Base-by-base conservation (phyloP, 495 filamentous ascomycete genomes). In the Penicillium mononematosum region DNA sequence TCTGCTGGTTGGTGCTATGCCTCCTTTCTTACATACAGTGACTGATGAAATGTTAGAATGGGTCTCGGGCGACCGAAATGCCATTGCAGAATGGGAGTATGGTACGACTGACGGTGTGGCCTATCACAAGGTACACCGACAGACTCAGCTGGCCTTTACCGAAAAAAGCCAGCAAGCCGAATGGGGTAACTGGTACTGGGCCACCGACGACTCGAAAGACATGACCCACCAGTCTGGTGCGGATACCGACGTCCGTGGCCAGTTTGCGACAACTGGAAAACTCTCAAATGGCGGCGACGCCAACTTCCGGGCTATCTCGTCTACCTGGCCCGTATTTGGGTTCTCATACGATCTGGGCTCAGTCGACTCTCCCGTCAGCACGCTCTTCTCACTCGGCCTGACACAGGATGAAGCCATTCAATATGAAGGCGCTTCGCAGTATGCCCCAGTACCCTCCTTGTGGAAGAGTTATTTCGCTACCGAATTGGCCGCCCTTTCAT, bases 101-200 rank as follows among this genome's bases (percentile, higher is more conserved):
- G 80, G 76, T 53, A 73, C 71, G 27, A 69, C 68, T 19, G 58
- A 69, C 5, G 72, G 64, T 7, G 63, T 85, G 32, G 75, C 79
- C 8, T 85, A 83, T 61, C 81, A 85, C 56, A 74, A 74, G 44
- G 65, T 87, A 34, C 78, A 78, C 58, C 74, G 80, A 25, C 72
- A 81, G 64, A 73, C 69, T 9, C 82, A 83, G 50, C 64, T 81
- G 48, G 67, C 76, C 0, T 83, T 84, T 63, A 80, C 80, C 0
- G 82, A 87, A 56, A 49, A 55, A 14, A 65, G 62, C 16, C 79
- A 87, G 46, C 78, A 80, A 49, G 77, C 73, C 3, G 84, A 87
- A 64, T 87, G 83, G 79, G 84, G 84, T 24, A 71, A 77, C 50
- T 80, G 80, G 81, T 84, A 81, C 59, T 85, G 79, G 70, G 72